These are phyloP conservation scores for Camellia sinensis DNA, from an alignment of 148 eudicot genomes.

Conservation along the genomic window DNA sequence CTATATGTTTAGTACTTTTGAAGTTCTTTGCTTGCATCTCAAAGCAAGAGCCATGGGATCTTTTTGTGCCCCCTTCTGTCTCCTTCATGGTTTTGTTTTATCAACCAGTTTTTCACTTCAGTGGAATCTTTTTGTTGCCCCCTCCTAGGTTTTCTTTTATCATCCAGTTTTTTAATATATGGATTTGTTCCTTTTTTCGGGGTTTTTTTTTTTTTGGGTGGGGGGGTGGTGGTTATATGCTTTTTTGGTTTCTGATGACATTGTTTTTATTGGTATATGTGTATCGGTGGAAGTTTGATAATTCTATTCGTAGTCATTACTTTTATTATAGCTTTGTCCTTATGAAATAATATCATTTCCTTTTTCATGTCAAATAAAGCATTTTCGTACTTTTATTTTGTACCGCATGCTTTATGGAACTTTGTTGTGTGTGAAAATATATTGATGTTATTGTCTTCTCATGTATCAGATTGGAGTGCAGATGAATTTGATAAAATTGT, in stretches of 20 bases:
- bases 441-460: background rate
- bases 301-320: background rate
- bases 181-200: background rate
- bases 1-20: background rate
- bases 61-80: background rate
- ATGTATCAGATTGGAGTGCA: constrained; percentile 53
- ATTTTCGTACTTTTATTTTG: background rate
- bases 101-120: background rate
- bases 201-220: too few relatives aligned
- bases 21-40: constrained; percentile 12
- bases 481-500: constrained; percentile 51
- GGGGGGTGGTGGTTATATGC: too few relatives aligned
- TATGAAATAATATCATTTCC: background rate
- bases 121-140: background rate
- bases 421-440: background rate
- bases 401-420: background rate
- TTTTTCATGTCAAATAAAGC: constrained; percentile 7
- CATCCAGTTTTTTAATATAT: background rate
- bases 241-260: background rate
- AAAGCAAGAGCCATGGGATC: background rate
- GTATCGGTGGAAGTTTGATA: background rate
- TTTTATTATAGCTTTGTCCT: background rate
- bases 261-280: background rate
- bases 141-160: background rate
- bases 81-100: background rate